phyloP scores from a whole-genome alignment of 2,329 filamentous ascomycete species.

The Talaromyces verruculosus region DNA sequence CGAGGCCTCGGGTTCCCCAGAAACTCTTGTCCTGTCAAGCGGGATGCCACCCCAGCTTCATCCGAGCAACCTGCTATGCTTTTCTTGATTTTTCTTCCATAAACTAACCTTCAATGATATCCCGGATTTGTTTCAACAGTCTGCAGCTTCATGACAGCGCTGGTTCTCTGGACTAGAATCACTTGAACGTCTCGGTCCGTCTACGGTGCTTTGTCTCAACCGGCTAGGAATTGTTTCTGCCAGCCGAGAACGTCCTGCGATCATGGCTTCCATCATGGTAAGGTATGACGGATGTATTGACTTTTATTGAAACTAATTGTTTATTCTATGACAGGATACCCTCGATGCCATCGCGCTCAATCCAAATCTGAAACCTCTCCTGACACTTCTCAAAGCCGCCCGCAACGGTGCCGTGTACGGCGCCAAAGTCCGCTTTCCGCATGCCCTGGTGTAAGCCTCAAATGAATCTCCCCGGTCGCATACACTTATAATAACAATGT shows the following conservation, averaged over 20 bases:
- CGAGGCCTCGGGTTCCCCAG: conserved; percentile 19
- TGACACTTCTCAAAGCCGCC: conserved; percentile 85
- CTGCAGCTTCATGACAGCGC: background rate
- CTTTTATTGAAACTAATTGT: background rate
- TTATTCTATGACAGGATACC: conserved; percentile 52
- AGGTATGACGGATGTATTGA: background rate
- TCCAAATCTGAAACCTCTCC: conserved; percentile 78
- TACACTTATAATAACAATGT: conserved; percentile 15
- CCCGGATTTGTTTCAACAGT: background rate
- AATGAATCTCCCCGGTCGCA: background rate
- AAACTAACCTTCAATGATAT: background rate
- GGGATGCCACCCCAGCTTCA: conserved; percentile 6
- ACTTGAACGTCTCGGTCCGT: background rate
- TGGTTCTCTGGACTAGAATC: background rate
- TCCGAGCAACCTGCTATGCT: background rate
- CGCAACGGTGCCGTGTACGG: conserved; percentile 98
- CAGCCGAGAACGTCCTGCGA: conserved; percentile 4
- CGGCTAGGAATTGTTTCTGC: background rate
- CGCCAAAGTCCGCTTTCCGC: conserved; percentile 95
- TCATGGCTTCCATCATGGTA: conserved; percentile 21
- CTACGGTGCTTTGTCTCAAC: background rate
- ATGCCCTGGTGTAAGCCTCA: conserved; percentile 74
- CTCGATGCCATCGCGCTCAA: conserved; percentile 77
- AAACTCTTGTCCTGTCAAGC: conserved; percentile 2
- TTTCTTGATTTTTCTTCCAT: background rate